Evolutionary conservation across 2,329 filamentous ascomycete species (phyloP).

Genomic region (Ascochyta rabiei): DNA sequence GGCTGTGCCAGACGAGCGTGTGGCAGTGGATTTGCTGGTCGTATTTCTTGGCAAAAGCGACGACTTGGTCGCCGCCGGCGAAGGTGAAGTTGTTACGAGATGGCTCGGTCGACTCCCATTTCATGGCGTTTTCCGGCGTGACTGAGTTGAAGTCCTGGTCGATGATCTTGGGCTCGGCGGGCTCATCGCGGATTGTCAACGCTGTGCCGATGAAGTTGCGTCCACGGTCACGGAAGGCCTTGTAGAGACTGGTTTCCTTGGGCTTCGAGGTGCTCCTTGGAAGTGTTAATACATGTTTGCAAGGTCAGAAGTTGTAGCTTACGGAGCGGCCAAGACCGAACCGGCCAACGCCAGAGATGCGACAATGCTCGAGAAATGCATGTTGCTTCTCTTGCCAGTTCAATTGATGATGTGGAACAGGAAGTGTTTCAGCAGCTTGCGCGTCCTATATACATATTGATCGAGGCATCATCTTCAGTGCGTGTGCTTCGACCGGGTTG

Average conservation of each 20-base stretch:
- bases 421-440: neutral
- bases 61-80: slow-evolving; percentile 43
- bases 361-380: slow-evolving; percentile 37
- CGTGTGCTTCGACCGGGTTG: slow-evolving; percentile 19
- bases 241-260: slow-evolving; percentile 32
- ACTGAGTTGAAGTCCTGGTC: slow-evolving; percentile 40
- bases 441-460: slow-evolving; percentile 12
- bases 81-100: slow-evolving; percentile 48
- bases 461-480: neutral
- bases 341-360: slow-evolving; percentile 30
- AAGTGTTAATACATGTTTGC: neutral
- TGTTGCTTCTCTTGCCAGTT: slow-evolving; percentile 11
- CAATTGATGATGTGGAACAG: slow-evolving; percentile 3
- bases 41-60: slow-evolving; percentile 44
- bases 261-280: slow-evolving; percentile 10
- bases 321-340: slow-evolving; percentile 29
- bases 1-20: slow-evolving; percentile 51
- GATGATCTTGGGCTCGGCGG: slow-evolving; percentile 32
- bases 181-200: slow-evolving; percentile 33
- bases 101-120: slow-evolving; percentile 49
- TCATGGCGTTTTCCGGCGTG: slow-evolving; percentile 31
- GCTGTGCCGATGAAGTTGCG: slow-evolving; percentile 35
- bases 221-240: slow-evolving; percentile 31
- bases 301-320: neutral
- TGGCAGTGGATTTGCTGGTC: slow-evolving; percentile 48